A percentile compares a stretch with the other conserved stretches of the same genome.
These are phyloP conservation scores for Aurinia saxatilis DNA, from an alignment of 345 rosid genomes.

Conservation along the genomic window DNA sequence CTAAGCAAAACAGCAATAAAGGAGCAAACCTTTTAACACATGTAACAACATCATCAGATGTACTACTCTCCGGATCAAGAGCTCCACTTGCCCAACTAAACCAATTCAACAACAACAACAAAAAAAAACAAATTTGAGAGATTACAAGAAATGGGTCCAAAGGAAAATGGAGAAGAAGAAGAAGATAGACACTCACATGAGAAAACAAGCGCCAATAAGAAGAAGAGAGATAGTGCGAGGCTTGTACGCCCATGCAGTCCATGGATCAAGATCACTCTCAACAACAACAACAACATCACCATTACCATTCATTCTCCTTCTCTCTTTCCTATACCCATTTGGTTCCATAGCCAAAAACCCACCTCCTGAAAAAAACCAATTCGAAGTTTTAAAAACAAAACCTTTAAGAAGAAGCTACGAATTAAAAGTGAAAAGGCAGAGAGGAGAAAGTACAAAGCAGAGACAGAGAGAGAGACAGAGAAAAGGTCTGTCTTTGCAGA, in stretches of 20 bases:
- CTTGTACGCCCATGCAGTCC: conserved; percentile 99
- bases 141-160: neutral
- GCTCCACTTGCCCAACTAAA: conserved; percentile 96
- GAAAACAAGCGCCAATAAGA: conserved; percentile 86
- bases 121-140: neutral
- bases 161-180: neutral
- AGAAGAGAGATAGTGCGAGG: conserved; percentile 89
- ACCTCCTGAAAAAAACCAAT: neutral
- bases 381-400: neutral
- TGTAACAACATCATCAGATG: conserved; percentile 65
- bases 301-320: conserved; percentile 52
- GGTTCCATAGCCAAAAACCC: conserved; percentile 43
- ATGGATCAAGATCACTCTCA: conserved; percentile 78
- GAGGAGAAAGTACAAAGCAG: conserved; percentile 17
- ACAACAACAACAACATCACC: conserved; percentile 16
- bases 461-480: conserved; percentile 16
- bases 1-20: neutral
- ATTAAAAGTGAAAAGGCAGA: conserved; percentile 8
- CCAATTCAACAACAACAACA: conserved; percentile 5
- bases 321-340: conserved; percentile 51
- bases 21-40: conserved; percentile 80
- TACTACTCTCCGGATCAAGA: conserved; percentile 66
- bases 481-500: conserved; percentile 23
- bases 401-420: neutral
- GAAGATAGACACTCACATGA: conserved; percentile 55